Conservation (phyloP, 108 stramenopile genomes). For the Stephanodiscus minutulus region DNA sequence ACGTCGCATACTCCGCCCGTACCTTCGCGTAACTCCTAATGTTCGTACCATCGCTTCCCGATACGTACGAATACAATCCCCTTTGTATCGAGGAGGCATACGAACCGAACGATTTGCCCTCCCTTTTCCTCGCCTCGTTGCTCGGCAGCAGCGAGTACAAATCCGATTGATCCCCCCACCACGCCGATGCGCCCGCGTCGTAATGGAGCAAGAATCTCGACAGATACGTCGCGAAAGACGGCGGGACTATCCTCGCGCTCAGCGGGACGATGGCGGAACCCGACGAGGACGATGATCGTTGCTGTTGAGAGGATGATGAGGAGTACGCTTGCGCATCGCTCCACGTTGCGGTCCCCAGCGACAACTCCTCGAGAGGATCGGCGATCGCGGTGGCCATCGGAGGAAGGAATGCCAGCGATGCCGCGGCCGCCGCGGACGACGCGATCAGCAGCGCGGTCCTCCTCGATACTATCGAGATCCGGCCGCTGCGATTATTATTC, state of each 20-base stretch:
- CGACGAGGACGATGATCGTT: constrained; percentile 16
- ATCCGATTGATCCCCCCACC: constrained; percentile 59
- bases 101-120: constrained; percentile 60
- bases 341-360: constrained; percentile 50
- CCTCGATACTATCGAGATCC: not conserved
- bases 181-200: constrained; percentile 57
- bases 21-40: constrained; percentile 16
- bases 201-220: constrained; percentile 75
- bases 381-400: constrained; percentile 7
- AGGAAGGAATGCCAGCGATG: constrained; percentile 17
- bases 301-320: too few species aligned
- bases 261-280: too few species aligned
- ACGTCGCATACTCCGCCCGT: constrained; percentile 8
- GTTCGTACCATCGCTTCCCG: constrained; percentile 13
- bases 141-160: constrained; percentile 57
- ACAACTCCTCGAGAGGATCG: constrained; percentile 42
- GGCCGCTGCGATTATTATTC: not conserved
- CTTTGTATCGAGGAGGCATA: constrained; percentile 65
- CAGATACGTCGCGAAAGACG: constrained; percentile 72
- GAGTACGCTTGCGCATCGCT: too few species aligned
- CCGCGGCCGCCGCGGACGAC: not conserved
- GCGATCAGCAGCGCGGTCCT: not conserved
- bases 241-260: constrained; percentile 41
- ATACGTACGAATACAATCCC: constrained; percentile 27
- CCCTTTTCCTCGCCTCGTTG: constrained; percentile 43